Base-by-base conservation (phyloP, 192 early-diverging fungal genomes). In the Gigaspora rosea region DNA sequence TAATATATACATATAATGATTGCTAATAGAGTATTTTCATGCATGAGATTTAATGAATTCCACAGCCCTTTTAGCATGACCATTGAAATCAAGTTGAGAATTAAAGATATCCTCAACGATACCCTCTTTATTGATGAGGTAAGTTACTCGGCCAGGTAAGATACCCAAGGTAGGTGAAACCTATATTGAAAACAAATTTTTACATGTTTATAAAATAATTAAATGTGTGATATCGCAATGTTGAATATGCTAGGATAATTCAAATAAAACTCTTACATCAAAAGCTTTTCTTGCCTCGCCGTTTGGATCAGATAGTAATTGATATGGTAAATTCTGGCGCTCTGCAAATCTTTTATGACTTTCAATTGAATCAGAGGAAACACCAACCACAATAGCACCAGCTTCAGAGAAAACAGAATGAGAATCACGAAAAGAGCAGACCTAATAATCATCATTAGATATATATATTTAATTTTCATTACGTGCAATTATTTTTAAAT, bases 371-470 rank as follows among this genome's bases (percentile, higher is more conserved):
- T 84, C 83, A n/a, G 75, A 51, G n/a, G 78, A 80, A 9, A 82
- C 74, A 12, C 83, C 83, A 36, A 84, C 33, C 9, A 84, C 81
- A 32, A 71, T 69, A 27, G 83, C 83, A 41, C 78, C 79, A 18
- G 77, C 67, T 33, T 83, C 77, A 20, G 66, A 50, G 22, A 83
- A 78, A 50, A 80, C 71, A 16, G 82, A 76, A 66, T 80, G 80
- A 41, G 73, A 71, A 41, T 84, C 83, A 52, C 83, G 78, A 50
- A 84, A 84, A 41, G 65, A 56, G 48, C 83, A 84, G 7, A 78
- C 83, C 83, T 84, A 54, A 49, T 46, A 11, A 73, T 20, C 63
- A 18, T 9, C n/a, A 52, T 63, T 2, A 35, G n/a, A 56, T 57
- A 20, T 36, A 32, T n/a, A 56, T 56, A 13, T 18, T 27, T 27